Conservation (phyloP, 139 green algal species). For the Zygnema cylindricum region DNA sequence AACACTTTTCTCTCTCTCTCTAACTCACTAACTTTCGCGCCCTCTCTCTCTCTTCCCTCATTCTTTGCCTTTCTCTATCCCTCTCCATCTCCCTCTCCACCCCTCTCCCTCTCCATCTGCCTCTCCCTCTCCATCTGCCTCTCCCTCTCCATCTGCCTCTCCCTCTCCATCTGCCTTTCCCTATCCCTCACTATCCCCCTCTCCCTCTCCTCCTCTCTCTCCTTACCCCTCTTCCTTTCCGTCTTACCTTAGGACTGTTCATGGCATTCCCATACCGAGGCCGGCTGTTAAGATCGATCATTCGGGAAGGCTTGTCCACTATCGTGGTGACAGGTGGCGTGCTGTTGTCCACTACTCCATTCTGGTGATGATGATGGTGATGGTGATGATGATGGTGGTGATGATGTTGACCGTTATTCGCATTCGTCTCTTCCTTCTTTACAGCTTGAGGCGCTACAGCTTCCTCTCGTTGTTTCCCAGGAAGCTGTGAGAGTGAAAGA, state of each 20-base stretch:
- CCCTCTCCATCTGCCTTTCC: not conserved
- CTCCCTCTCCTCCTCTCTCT: not conserved
- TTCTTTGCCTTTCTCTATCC: too few relatives aligned
- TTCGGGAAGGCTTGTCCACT: slow-evolving; percentile 3
- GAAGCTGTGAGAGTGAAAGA: too few relatives aligned
- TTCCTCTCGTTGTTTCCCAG: not conserved
- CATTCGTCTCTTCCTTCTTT: not conserved
- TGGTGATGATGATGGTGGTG: slow-evolving; percentile 21
- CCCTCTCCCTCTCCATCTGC: not conserved
- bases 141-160: not conserved
- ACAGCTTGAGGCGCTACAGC: not conserved
- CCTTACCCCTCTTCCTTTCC: not conserved
- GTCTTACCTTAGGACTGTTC: not conserved
- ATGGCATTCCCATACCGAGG: not conserved
- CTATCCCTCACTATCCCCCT: not conserved
- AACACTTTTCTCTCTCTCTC: too few relatives aligned
- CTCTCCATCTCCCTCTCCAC: not conserved
- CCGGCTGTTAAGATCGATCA: slow-evolving; percentile 2
- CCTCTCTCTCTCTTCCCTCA: too few relatives aligned
- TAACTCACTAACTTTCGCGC: too few relatives aligned
- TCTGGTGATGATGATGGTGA: slow-evolving; percentile 1
- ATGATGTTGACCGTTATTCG: not conserved
- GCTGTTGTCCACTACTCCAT: not conserved
- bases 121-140: not conserved
- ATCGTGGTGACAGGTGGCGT: slow-evolving; percentile 17